Base-by-base conservation (phyloP, 1,284 basidiomycete species). In the Trametes pubescens region DNA sequence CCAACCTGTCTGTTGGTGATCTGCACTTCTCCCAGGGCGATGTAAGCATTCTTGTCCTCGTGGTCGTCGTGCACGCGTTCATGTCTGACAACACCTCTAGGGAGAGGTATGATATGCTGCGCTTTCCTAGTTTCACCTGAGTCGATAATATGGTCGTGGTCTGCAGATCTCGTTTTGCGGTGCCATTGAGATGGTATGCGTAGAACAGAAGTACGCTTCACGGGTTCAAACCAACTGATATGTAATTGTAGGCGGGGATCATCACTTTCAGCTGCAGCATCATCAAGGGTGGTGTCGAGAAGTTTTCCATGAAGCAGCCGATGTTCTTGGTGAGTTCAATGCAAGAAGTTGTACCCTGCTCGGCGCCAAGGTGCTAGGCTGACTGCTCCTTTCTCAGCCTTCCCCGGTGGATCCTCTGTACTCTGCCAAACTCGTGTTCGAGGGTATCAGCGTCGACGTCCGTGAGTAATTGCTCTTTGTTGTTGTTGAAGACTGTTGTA, bases 11-110 rank as follows among this genome's bases (percentile, higher is more conserved):
- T 0, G 86, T 93, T 21, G 92, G 92, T 2, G 92, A 94, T 73
- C 77, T 93, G 37, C 92, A 94, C 73, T 94, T 93, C 77, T 91
- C 89, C 35, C 91, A 94, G 75, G 91, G 90, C 32, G 92, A 93
- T 79, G 90, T 88, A 69, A 71, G 83, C 75, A 51, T 35, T 35
- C 32, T 22, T 29, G 7, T 21, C 47, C 24, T 13, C 13, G 14
- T 24, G 0, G 35, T 61, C 35, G 22, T 49, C 16, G 10, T 40
- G 14, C 9, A 32, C n/a, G 10, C 21, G 22, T 21, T 18, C 29
- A 32, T 32, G 29, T 48, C 32, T n/a, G 9, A 56, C 54, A 62
- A 32, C 56, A 59, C 10, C 13, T 40, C 11, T 58, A 88, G 86
- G 87, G 90, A 65, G 90, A 92, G 79, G 76, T 78, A 70, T 34